Evolutionary conservation across 495 filamentous ascomycete genomes (phyloP).

Genomic region (Trichoderma erinaceum): DNA sequence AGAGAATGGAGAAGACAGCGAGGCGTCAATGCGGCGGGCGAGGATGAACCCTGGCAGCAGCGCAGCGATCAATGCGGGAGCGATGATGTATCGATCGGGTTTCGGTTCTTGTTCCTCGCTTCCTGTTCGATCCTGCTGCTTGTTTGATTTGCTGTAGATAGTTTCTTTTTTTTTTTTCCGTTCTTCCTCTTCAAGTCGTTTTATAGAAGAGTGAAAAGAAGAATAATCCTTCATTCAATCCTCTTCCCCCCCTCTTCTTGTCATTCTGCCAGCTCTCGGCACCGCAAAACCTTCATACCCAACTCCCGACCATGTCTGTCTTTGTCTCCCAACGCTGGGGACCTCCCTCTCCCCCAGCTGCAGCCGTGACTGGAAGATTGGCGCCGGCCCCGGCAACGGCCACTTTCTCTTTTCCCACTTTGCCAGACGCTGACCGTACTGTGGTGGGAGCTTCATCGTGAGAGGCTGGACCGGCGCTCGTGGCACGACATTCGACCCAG

Average conservation of each 20-base stretch:
- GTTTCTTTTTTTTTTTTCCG: no score
- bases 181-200: not conserved
- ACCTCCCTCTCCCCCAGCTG: not conserved
- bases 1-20: not conserved
- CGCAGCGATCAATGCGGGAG: not conserved
- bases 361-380: constrained; percentile 9
- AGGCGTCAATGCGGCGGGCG: not conserved
- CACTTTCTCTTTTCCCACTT: not conserved
- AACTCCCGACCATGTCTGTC: not conserved
- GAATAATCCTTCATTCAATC: no score
- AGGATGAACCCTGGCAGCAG: not conserved
- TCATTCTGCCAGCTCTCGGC: not conserved
- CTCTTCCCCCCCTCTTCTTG: not conserved
- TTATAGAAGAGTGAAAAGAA: no score
- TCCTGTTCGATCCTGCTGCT: no score
- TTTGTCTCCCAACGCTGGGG: not conserved
- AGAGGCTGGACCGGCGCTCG: constrained; percentile 6
- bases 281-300: not conserved
- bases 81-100: no score
- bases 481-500: constrained; percentile 11
- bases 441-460: not conserved
- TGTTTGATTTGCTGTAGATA: no score
- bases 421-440: not conserved
- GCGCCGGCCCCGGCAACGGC: not conserved
- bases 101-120: no score